Percentiles rank a stretch among this genome's conserved stretches.
These are phyloP conservation scores for Hylodesmum podocarpum DNA, from an alignment of 306 rosid species.

Conservation along the genomic window DNA sequence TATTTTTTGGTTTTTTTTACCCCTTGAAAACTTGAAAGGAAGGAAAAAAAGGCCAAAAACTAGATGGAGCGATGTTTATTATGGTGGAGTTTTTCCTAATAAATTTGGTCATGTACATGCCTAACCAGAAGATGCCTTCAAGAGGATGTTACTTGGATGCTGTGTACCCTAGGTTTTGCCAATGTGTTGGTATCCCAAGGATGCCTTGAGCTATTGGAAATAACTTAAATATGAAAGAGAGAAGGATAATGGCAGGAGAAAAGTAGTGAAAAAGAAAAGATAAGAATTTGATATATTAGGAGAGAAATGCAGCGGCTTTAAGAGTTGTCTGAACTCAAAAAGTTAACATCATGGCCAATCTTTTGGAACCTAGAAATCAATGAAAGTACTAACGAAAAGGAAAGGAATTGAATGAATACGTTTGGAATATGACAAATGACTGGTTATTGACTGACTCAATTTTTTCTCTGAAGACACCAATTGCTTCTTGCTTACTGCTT, in stretches of 20 bases:
- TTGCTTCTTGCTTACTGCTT: background rate
- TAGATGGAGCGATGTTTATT: background rate
- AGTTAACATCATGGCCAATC: background rate
- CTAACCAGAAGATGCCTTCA: background rate
- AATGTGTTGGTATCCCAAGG: background rate
- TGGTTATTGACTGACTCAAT: background rate
- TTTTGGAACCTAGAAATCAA: constrained; percentile 14
- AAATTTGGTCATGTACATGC: background rate
- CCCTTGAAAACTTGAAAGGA: background rate
- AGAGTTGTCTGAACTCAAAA: background rate
- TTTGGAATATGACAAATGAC: background rate
- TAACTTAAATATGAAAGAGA: background rate
- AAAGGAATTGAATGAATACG: background rate
- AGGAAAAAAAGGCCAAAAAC: background rate
- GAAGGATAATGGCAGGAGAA: background rate
- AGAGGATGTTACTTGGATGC: background rate
- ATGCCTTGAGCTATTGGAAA: background rate
- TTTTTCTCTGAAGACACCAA: background rate
- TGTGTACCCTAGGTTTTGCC: constrained; percentile 4
- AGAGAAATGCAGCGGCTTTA: background rate
- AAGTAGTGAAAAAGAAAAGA: background rate
- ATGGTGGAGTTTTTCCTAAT: background rate
- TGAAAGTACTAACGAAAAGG: background rate
- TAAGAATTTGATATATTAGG: background rate
- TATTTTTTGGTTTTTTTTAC: background rate